These are phyloP conservation scores for Amanita jacksonii DNA, from an alignment of 768 basidiomycete genomes.

Conservation along the genomic window DNA sequence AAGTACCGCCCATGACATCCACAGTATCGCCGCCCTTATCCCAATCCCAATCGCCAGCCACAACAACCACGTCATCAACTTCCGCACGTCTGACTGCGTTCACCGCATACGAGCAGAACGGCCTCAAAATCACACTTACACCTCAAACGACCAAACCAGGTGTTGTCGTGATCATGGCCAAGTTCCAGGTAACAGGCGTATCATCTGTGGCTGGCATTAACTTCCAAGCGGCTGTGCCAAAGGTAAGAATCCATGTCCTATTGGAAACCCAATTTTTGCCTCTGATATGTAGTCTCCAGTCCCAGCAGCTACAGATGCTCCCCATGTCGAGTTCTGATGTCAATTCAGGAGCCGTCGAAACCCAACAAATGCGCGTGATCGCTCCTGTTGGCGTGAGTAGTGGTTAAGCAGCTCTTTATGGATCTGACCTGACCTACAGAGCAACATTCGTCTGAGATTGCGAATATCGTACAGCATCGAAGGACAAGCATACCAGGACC, in stretches of 20 bases:
- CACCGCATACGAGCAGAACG: slow-evolving; percentile 88
- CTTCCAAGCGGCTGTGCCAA: slow-evolving; percentile 97
- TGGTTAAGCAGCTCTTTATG: not conserved
- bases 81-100: slow-evolving; percentile 57
- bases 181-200: slow-evolving; percentile 64
- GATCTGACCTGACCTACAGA: slow-evolving; percentile 33
- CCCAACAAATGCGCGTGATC: slow-evolving; percentile 90
- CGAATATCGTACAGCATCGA: slow-evolving; percentile 70
- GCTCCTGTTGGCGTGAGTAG: slow-evolving; percentile 77
- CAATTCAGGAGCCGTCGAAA: slow-evolving; percentile 70
- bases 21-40: slow-evolving; percentile 25
- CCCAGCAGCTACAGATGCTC: slow-evolving; percentile 95
- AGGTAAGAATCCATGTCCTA: slow-evolving; percentile 36
- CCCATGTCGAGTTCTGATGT: slow-evolving; percentile 89
- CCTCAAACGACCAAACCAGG: slow-evolving; percentile 85
- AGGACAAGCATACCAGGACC: slow-evolving; percentile 75
- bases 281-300: slow-evolving; percentile 49
- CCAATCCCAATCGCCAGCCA: slow-evolving; percentile 28
- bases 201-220: slow-evolving; percentile 54
- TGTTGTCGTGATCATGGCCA: slow-evolving; percentile 81
- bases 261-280: slow-evolving; percentile 2
- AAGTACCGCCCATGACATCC: slow-evolving; percentile 13
- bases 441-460: slow-evolving; percentile 73
- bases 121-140: slow-evolving; percentile 79
- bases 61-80: slow-evolving; percentile 16